These are phyloP conservation scores for Saccharomyces hybrid DNA, from an alignment of 1,139 yeast genomes.

Conservation along the genomic window DNA sequence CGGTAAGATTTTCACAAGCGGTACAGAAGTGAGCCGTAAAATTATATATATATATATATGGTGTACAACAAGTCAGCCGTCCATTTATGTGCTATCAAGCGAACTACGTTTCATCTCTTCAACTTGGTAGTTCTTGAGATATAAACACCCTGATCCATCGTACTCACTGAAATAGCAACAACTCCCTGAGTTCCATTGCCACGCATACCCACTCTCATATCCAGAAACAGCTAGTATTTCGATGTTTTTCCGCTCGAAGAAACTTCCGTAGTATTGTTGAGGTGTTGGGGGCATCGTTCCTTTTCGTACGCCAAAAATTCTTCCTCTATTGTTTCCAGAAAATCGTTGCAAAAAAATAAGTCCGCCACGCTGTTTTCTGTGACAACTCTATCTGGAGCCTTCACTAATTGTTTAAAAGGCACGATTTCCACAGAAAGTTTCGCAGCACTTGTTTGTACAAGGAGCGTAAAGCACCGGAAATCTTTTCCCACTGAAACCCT, in stretches of 20 bases:
- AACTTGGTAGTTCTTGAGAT: not conserved
- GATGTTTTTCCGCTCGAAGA: not conserved
- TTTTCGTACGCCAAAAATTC: not conserved
- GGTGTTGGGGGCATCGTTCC: not conserved
- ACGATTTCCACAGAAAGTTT: not conserved
- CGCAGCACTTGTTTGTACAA: not conserved
- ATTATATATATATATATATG: not conserved
- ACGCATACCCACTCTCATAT: not conserved
- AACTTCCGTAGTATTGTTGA: not conserved
- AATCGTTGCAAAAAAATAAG: not conserved
- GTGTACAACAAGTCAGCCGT: not conserved
- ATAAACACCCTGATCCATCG: not conserved
- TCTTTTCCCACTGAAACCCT: not conserved
- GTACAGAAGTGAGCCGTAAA: not conserved
- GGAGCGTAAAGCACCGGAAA: conserved; percentile 1
- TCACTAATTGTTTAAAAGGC: not conserved
- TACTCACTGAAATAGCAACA: not conserved
- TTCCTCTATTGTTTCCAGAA: not conserved
- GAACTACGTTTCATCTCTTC: not conserved
- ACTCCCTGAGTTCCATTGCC: not conserved
- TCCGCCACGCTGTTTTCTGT: not conserved
- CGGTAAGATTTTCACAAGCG: not conserved
- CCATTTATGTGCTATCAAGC: no score
- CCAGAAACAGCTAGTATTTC: not conserved
- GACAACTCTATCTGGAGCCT: not conserved